phyloP scores from a whole-genome alignment of 176 grass and related monocot genomes.

The Aegilops tauschii region DNA sequence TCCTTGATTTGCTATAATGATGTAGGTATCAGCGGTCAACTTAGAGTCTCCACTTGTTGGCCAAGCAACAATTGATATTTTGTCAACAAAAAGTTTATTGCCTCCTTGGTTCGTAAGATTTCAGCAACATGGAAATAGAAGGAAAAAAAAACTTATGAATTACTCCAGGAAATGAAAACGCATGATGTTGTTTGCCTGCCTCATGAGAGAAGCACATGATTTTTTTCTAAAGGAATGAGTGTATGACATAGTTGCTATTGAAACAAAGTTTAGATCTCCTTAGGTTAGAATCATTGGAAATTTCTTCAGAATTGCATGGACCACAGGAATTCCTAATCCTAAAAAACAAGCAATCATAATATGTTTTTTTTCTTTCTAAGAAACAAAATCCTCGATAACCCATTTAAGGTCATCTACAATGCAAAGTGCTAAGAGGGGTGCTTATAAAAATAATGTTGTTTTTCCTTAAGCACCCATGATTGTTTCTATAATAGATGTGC shows the following conservation, averaged over 20 bases:
- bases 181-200: too few species aligned
- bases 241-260: background rate
- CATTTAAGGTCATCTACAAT: too few species aligned
- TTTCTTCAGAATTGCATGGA: background rate
- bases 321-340: background rate
- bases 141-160: too few species aligned
- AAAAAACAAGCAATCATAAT: too few species aligned
- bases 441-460: background rate
- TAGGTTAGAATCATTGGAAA: background rate
- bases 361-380: too few species aligned
- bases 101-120: too few species aligned
- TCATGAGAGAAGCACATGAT: too few species aligned
- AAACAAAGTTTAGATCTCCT: background rate
- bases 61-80: background rate
- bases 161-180: background rate
- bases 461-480: background rate
- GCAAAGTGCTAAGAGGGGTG: background rate
- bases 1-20: constrained; percentile 26
- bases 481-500: background rate
- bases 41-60: constrained; percentile 16
- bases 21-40: constrained; percentile 20
- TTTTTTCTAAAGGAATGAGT: too few species aligned
- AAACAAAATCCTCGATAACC: too few species aligned
- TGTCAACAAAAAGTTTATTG: background rate
- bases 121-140: too few species aligned